A percentile compares a stretch with the other conserved stretches of the same genome.
These are phyloP conservation scores for Pelargonium myrrhifolium DNA, from an alignment of 441 rosid species.

Conservation along the genomic window DNA sequence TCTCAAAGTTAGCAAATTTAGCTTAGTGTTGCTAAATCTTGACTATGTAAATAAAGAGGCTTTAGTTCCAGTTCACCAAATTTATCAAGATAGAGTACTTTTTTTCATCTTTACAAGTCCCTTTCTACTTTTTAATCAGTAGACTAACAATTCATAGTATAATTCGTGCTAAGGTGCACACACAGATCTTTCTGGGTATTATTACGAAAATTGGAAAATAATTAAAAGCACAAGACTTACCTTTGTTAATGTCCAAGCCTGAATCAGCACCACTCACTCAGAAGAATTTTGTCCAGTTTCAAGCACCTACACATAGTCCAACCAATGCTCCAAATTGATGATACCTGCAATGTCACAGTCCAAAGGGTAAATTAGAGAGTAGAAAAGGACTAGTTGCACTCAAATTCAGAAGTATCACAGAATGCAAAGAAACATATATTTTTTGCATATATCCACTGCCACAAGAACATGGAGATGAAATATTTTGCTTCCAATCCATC, in stretches of 20 bases:
- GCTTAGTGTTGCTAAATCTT: background rate
- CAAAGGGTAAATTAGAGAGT: no score
- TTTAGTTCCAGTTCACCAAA: background rate
- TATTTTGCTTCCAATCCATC: background rate
- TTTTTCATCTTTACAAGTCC: no score
- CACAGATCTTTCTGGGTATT: background rate
- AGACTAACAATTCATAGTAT: no score
- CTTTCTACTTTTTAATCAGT: no score
- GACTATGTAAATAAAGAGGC: background rate
- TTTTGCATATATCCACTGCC: background rate
- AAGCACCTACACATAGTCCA: background rate
- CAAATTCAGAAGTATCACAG: no score
- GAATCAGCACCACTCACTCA: background rate
- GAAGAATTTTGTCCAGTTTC: background rate
- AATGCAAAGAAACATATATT: no score
- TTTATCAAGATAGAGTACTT: background rate
- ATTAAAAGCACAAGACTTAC: background rate
- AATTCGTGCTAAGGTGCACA: background rate
- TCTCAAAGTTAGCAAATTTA: background rate
- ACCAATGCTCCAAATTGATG: background rate
- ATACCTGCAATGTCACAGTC: no score
- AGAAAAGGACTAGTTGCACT: no score
- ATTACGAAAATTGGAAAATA: background rate
- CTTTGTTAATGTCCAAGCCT: background rate
- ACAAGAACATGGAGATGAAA: background rate